These are phyloP conservation scores for Orychophragmus violaceus DNA, from an alignment of 345 rosid species.

Conservation along the genomic window DNA sequence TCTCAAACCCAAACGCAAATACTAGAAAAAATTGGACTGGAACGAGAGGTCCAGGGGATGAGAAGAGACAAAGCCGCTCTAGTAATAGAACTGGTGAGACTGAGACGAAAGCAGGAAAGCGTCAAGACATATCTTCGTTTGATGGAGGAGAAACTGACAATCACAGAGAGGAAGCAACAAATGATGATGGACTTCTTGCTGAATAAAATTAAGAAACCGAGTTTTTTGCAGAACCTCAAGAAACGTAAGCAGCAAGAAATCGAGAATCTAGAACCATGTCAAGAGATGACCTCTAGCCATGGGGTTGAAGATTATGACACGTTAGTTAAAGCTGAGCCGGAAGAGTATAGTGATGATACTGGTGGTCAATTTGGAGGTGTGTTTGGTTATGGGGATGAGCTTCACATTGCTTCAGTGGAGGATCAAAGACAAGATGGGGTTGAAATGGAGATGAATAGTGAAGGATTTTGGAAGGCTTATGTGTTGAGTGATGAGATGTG, in stretches of 20 bases:
- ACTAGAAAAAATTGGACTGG: conserved; percentile 40
- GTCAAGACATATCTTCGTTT: conserved; percentile 39
- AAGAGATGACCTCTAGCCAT: conserved; percentile 9
- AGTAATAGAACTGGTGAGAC: conserved; percentile 46
- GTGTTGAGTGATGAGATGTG: conserved; percentile 36
- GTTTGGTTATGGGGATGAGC: conserved; percentile 24
- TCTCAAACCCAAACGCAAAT: conserved; percentile 7
- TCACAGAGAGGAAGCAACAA: conserved; percentile 47
- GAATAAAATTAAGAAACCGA: conserved; percentile 45
- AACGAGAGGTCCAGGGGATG: conserved; percentile 42
- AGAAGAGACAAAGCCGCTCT: conserved; percentile 47
- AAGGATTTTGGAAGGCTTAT: conserved; percentile 46
- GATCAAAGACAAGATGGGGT: conserved; percentile 22
- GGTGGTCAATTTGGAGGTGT: conserved; percentile 31
- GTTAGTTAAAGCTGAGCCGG: conserved; percentile 43
- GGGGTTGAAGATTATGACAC: conserved; percentile 3
- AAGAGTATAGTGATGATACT: conserved; percentile 30
- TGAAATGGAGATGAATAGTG: conserved; percentile 21
- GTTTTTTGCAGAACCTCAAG: conserved; percentile 37
- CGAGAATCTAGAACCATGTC: conserved; percentile 22
- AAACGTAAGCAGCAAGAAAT: conserved; percentile 42
- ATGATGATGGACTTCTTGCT: conserved; percentile 61
- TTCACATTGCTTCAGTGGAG: conserved; percentile 14
- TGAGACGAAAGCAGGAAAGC: conserved; percentile 48
- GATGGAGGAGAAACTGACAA: conserved; percentile 47